Percentiles rank a stretch among this genome's conserved stretches.
Conservation (phyloP, 2,329 filamentous ascomycete species). For the Helminthosporium solani region DNA sequence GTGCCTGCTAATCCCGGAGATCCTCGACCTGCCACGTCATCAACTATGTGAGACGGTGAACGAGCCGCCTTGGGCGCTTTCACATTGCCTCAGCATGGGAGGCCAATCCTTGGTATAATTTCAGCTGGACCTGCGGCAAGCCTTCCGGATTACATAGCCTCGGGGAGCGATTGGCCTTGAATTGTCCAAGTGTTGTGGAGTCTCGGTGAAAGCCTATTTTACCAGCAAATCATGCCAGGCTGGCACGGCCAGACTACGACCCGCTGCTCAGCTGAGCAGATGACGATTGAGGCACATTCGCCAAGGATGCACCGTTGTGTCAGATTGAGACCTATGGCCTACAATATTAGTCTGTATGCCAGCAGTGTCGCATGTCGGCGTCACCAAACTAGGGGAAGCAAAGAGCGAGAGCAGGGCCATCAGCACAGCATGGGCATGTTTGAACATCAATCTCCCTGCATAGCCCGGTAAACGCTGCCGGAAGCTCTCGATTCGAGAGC, state of each 20-base stretch:
- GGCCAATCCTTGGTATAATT: conserved; percentile 3
- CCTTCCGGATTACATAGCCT: conserved; percentile 2
- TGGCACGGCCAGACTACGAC: conserved; percentile 9
- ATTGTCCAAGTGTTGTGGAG: conserved; percentile 3
- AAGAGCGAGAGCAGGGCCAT: conserved; percentile 8
- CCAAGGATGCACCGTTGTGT: conserved; percentile 5
- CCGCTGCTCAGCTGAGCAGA: conserved; percentile 5
- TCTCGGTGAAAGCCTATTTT: conserved; percentile 3
- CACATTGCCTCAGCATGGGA: conserved; percentile 9
- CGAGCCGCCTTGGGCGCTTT: conserved; percentile 8
- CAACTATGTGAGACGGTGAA: conserved; percentile 7
- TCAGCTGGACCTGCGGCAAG: conserved; percentile 5
- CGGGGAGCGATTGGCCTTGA: conserved; percentile 6
- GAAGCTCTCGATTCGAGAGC: conserved; percentile 7
- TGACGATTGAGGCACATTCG: conserved; percentile 5
- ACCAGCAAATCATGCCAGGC: conserved; percentile 8
- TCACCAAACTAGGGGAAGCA: conserved; percentile 6
- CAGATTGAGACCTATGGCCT: conserved; percentile 9
- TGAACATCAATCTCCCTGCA: conserved; percentile 12
- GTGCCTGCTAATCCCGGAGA: conserved; percentile 6
- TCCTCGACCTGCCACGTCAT: conserved; percentile 12
- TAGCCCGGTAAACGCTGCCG: conserved; percentile 4
- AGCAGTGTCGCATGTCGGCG: conserved; percentile 9
- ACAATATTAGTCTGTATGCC: conserved; percentile 14
- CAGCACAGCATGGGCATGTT: conserved; percentile 6